Percentiles rank a stretch among this genome's conserved stretches.
phyloP scores from a whole-genome alignment of 371 early-diverging fungal species.

The Lichtheimia ornata region DNA sequence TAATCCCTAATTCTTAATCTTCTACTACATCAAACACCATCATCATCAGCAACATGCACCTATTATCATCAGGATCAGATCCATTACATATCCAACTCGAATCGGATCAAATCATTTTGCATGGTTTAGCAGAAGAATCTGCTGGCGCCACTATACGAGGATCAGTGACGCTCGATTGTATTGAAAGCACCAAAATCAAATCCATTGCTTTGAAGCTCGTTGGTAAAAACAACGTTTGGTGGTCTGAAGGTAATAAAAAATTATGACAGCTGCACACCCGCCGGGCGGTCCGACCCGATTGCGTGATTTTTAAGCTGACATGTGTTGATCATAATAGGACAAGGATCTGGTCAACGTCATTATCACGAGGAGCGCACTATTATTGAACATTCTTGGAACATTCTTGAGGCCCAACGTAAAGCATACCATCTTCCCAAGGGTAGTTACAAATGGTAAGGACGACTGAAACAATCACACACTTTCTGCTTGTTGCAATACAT shows the following conservation, averaged over 20 bases:
- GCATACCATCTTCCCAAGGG: slow-evolving; percentile 39
- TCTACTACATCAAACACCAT: neutral
- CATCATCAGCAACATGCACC: neutral
- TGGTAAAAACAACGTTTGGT: slow-evolving; percentile 40
- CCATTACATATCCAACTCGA: slow-evolving; percentile 35
- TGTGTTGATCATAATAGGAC: slow-evolving; percentile 17
- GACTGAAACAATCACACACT: neutral
- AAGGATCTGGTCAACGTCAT: slow-evolving; percentile 45
- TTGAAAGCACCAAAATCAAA: slow-evolving; percentile 41
- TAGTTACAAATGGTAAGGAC: slow-evolving; percentile 41
- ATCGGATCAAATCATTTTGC: slow-evolving; percentile 38
- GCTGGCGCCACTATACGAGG: slow-evolving; percentile 48
- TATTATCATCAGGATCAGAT: slow-evolving; percentile 18
- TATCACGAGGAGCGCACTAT: slow-evolving; percentile 40
- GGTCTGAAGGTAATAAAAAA: slow-evolving; percentile 38
- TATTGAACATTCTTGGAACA: slow-evolving; percentile 47
- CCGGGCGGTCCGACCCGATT: no score
- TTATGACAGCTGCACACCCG: no score
- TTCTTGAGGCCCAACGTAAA: slow-evolving; percentile 34
- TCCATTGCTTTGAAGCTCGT: slow-evolving; percentile 37
- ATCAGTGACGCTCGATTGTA: slow-evolving; percentile 35
- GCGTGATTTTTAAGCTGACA: no score
- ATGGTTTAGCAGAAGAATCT: slow-evolving; percentile 44
- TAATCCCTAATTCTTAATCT: neutral
- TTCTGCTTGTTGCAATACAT: neutral